These are phyloP conservation scores for Raphanus raphanistrum DNA, from an alignment of 345 rosid genomes.

Conservation along the genomic window DNA sequence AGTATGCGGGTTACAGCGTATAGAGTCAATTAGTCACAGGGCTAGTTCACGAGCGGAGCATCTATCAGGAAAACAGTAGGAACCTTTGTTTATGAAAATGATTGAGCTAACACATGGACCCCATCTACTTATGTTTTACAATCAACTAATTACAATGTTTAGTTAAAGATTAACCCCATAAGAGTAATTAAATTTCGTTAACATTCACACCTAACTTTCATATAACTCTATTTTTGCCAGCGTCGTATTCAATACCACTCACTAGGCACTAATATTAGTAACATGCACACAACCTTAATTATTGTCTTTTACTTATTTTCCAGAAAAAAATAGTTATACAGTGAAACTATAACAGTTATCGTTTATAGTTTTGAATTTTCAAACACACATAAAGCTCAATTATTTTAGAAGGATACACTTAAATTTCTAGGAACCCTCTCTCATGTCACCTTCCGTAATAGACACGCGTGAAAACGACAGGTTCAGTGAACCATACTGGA, in stretches of 20 bases:
- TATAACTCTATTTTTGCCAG: background rate
- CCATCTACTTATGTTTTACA: constrained; percentile 20
- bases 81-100: constrained; percentile 34
- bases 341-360: background rate
- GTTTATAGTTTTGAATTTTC: constrained; percentile 1
- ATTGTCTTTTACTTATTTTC: background rate
- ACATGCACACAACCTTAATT: constrained; percentile 14
- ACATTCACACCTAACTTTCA: constrained; percentile 28
- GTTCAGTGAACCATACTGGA: constrained; percentile 36
- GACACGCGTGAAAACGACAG: constrained; percentile 46
- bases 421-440: background rate
- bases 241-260: constrained; percentile 25
- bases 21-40: constrained; percentile 27
- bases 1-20: constrained; percentile 13
- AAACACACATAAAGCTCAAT: constrained; percentile 3
- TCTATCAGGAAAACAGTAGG: constrained; percentile 21
- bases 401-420: background rate
- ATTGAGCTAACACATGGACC: constrained; percentile 43
- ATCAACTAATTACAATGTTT: constrained; percentile 7
- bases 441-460: constrained; percentile 15
- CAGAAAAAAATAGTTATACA: background rate
- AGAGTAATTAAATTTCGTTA: background rate
- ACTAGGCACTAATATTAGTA: constrained; percentile 11
- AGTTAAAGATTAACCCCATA: constrained; percentile 10
- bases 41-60: constrained; percentile 48